phyloP scores from a whole-genome alignment of 805 yeast species.

The Wickerhamiella parazyma region DNA sequence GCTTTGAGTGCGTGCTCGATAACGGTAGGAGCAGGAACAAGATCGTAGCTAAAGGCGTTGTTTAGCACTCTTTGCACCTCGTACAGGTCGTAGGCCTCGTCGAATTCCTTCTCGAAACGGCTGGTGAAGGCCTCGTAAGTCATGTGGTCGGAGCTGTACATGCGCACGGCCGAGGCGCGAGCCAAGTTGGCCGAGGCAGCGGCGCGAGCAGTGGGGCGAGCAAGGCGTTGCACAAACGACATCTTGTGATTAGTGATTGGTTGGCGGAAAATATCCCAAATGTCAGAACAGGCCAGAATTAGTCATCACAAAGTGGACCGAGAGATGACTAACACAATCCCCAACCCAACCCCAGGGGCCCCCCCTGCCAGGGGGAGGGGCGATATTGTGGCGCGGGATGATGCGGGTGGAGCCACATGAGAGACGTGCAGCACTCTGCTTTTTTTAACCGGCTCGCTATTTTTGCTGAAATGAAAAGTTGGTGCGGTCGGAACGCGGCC shows the following conservation, averaged over 20 bases:
- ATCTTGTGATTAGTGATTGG: slow-evolving; percentile 11
- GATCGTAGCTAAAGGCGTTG: slow-evolving; percentile 96
- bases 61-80: slow-evolving; percentile 90
- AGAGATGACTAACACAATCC: too few species aligned
- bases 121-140: slow-evolving; percentile 26
- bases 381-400: too few species aligned
- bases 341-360: too few species aligned
- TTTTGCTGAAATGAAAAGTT: too few species aligned
- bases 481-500: too few species aligned
- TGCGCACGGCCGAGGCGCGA: slow-evolving; percentile 10
- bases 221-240: slow-evolving; percentile 11
- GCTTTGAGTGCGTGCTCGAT: slow-evolving; percentile 93
- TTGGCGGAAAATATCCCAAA: background rate
- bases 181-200: slow-evolving; percentile 9
- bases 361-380: too few species aligned
- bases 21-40: slow-evolving; percentile 96
- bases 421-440: too few species aligned
- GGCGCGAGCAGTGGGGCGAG: slow-evolving; percentile 13
- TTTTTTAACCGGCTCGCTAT: too few species aligned
- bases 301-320: too few species aligned
- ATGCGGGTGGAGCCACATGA: too few species aligned
- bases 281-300: background rate
- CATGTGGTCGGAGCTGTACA: slow-evolving; percentile 13
- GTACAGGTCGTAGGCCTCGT: slow-evolving; percentile 76
- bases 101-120: slow-evolving; percentile 88